These are phyloP conservation scores for Curvularia spicifera DNA, from an alignment of 2,329 filamentous ascomycete species.

Conservation along the genomic window DNA sequence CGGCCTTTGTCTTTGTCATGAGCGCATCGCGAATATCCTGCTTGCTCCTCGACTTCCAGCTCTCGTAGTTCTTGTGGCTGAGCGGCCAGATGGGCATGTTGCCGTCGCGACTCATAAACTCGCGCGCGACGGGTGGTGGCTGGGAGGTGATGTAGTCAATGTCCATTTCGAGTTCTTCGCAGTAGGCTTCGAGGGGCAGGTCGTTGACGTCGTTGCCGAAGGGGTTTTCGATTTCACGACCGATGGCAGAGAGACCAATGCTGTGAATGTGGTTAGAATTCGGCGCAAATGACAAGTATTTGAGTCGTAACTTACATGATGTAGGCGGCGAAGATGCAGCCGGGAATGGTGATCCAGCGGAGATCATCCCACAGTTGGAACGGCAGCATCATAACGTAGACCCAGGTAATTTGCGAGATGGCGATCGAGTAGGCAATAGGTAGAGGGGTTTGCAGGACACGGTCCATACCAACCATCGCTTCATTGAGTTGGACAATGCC, in stretches of 20 bases:
- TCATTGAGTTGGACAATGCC: constrained; percentile 72
- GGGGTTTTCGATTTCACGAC: constrained; percentile 83
- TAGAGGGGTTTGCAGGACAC: constrained; percentile 80
- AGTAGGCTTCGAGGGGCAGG: constrained; percentile 68
- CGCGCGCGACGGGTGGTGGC: constrained; percentile 57
- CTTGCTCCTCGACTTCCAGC: constrained; percentile 48
- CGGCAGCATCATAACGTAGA: constrained; percentile 79
- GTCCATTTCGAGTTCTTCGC: constrained; percentile 74
- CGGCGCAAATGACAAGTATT: too few relatives aligned
- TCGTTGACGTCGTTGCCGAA: constrained; percentile 87
- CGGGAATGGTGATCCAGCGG: constrained; percentile 78
- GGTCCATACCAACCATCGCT: constrained; percentile 73
- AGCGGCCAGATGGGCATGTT: constrained; percentile 67
- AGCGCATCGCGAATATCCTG: constrained; percentile 54
- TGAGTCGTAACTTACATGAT: constrained; percentile 63
- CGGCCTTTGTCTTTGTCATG: constrained; percentile 50
- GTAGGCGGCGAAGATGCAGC: constrained; percentile 73
- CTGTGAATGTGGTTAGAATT: background rate
- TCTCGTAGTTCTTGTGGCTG: constrained; percentile 50
- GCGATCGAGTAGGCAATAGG: constrained; percentile 84
- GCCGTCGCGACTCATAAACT: constrained; percentile 58
- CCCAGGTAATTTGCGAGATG: constrained; percentile 85
- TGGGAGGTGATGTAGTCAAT: constrained; percentile 73
- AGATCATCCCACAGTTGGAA: constrained; percentile 75
- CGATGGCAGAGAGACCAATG: constrained; percentile 76